Evolutionary conservation across 1,284 basidiomycete species (phyloP).

Genomic region (Sanghuangporus sanghuang): DNA sequence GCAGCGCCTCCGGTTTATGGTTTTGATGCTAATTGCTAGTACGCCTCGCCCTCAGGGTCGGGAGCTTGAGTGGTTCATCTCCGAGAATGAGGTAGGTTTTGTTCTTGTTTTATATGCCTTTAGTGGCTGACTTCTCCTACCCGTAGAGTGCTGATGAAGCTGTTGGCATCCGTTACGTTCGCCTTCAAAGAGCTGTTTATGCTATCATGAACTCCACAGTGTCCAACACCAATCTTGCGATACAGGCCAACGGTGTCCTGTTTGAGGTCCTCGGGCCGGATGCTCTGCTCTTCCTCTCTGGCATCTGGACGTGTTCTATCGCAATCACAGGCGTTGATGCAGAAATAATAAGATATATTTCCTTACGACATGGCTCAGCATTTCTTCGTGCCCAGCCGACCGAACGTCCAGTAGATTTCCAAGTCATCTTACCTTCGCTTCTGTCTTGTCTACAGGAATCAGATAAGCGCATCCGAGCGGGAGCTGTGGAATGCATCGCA

Average conservation of each 20-base stretch:
- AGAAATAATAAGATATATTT: conserved; percentile 33
- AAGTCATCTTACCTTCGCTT: conserved; percentile 77
- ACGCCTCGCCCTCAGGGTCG: conserved; percentile 41
- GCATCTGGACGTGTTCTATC: conserved; percentile 48
- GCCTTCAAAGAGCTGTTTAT: conserved; percentile 58
- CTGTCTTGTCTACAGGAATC: conserved; percentile 60
- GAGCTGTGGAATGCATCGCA: conserved; percentile 61
- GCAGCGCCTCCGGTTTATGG: conserved; percentile 49
- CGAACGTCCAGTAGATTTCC: conserved; percentile 70
- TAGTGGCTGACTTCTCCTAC: not conserved
- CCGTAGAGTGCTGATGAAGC: conserved; percentile 24
- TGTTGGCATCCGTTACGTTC: conserved; percentile 41
- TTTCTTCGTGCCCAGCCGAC: conserved; percentile 71
- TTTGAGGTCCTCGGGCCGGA: conserved; percentile 70
- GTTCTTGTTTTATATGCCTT: not conserved
- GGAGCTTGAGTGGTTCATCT: conserved; percentile 44
- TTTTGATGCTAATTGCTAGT: conserved; percentile 43
- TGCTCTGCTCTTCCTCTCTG: conserved; percentile 76
- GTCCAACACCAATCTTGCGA: conserved; percentile 41
- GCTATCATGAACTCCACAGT: conserved; percentile 48
- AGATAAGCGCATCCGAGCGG: conserved; percentile 49
- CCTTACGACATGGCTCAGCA: conserved; percentile 64
- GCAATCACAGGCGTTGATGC: conserved; percentile 4
- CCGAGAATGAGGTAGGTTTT: not conserved
- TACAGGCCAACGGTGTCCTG: conserved; percentile 55